Conservation (phyloP, 768 basidiomycete genomes). For the Lentinula detonsa region DNA sequence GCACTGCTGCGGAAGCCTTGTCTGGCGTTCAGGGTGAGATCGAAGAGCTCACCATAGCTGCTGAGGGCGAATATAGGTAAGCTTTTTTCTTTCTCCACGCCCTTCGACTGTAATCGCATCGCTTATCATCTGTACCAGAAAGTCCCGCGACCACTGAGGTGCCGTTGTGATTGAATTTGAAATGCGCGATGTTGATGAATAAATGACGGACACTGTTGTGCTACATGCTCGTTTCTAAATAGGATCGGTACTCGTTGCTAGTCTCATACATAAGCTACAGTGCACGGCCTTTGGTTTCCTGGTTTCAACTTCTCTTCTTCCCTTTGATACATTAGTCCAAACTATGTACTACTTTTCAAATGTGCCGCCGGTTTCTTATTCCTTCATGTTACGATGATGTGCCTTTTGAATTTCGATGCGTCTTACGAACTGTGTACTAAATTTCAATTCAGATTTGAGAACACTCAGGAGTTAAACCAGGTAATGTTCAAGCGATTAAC, state of each 20-base stretch:
- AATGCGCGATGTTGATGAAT: background rate
- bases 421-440: background rate
- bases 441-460: no score
- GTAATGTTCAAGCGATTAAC: background rate
- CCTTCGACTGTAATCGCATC: background rate
- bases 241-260: background rate
- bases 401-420: background rate
- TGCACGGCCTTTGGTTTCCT: background rate
- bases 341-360: background rate
- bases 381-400: background rate
- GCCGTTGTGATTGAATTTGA: conserved; percentile 20
- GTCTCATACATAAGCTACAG: background rate
- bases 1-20: conserved; percentile 73
- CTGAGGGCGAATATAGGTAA: conserved; percentile 93
- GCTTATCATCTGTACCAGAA: conserved; percentile 38
- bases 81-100: background rate
- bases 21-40: conserved; percentile 85
- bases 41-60: conserved; percentile 87
- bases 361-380: background rate
- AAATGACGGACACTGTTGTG: background rate
- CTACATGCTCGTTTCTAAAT: background rate
- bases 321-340: background rate
- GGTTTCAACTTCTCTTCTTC: background rate
- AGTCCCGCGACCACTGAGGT: conserved; percentile 86
- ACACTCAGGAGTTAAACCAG: background rate